Evolutionary conservation across 75 land plant species (phyloP).

Genomic region (Selaginella tamariscina): DNA sequence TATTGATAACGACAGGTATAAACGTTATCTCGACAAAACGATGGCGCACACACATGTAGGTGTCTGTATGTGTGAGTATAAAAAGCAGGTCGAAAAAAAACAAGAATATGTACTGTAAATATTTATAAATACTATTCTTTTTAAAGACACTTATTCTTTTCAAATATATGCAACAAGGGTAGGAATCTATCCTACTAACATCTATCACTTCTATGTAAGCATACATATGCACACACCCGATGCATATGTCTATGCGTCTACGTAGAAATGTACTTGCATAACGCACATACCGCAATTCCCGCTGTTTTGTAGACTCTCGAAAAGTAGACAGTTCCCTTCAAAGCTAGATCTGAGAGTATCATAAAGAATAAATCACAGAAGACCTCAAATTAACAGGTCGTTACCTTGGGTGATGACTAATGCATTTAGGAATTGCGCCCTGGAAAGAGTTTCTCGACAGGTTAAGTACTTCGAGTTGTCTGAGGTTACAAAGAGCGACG

Average conservation of each 20-base stretch:
- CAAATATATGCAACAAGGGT: too few species aligned
- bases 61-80: too few species aligned
- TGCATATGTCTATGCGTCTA: background rate
- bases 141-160: too few species aligned
- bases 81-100: too few species aligned
- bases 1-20: too few species aligned
- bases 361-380: background rate
- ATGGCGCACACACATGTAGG: too few species aligned
- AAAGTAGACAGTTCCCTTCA: slow-evolving; percentile 1
- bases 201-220: background rate
- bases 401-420: slow-evolving; percentile 10
- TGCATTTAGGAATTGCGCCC: background rate
- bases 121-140: too few species aligned
- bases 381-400: background rate
- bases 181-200: too few species aligned
- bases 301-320: too few species aligned
- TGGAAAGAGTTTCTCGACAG: slow-evolving; percentile 14
- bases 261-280: background rate
- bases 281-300: background rate
- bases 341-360: background rate
- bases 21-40: too few species aligned
- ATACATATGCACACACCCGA: background rate
- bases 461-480: background rate
- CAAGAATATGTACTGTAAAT: too few species aligned
- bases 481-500: slow-evolving; percentile 5